Evolutionary conservation across 352 stramenopile species (phyloP), one percentile per base, ranked within the genome.

Genomic region (Globisporangium nunn): DNA sequence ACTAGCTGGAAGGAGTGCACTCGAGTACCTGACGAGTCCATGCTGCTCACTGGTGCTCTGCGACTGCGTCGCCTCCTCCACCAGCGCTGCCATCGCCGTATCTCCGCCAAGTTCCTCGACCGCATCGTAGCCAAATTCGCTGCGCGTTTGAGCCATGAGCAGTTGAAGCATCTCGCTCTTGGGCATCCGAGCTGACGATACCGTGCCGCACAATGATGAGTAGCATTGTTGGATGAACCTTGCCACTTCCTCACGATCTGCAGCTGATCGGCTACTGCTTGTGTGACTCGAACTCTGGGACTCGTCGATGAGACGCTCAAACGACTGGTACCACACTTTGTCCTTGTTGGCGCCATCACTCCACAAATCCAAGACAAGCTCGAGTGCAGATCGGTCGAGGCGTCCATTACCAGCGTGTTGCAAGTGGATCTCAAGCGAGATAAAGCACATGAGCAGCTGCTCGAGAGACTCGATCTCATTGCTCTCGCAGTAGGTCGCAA

Each of bases 1-100:
- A 6, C 11, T 46, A 2, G 30, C n/a, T 44, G 31, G 41, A 11
- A 64, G 45, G 33, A 83, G 55, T 28, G 59, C 69, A n/a, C 61
- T 78, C 10, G 61, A 59, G 40, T 74, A 78, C 35, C 74, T 83
- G 30, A 79, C 43, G 7, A 83, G 14, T 4, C 40, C 17, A 14
- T 35, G 47, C 28, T 51, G 17, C 29, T 3, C 17, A 33, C 23
- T 23, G 23, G 4, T 63, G 50, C 41, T 59, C 54, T 44, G 23
- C 39, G 1, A 33, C 29, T 33, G 54, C 17, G 2, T 60, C 52
- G 15, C 37, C 8, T 70, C 58, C 5, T 66, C 43, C 17, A 74
- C 11, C 17, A 66, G 14, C 18, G 35, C 35, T 7, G 33, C 49
- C 14, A 66, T 14, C 23, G 60, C 37, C 33, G 28, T 49, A 0